These are phyloP conservation scores for Anthracocystis walkeri DNA, from an alignment of 1,284 basidiomycete species.

Conservation along the genomic window DNA sequence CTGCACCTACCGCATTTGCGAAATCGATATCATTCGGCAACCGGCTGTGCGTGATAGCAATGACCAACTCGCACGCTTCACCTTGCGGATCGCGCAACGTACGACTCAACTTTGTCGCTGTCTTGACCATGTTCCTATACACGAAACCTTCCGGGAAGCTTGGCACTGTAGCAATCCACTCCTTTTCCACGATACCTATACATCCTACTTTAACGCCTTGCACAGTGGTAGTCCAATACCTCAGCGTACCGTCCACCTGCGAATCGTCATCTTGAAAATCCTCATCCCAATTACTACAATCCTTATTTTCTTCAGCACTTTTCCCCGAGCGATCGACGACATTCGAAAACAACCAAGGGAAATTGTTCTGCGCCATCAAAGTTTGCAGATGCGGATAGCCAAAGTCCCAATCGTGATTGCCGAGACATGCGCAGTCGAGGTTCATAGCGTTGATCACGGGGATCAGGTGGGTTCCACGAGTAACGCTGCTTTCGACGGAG, in stretches of 20 bases:
- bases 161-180: slow-evolving; percentile 85
- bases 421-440: slow-evolving; percentile 73
- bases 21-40: slow-evolving; percentile 75
- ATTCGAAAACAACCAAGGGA: slow-evolving; percentile 44
- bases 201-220: slow-evolving; percentile 79
- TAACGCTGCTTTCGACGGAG: slow-evolving; percentile 86
- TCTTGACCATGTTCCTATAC: slow-evolving; percentile 65
- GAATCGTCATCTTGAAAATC: slow-evolving; percentile 72
- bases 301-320: slow-evolving; percentile 71
- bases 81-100: slow-evolving; percentile 79
- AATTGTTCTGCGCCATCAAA: slow-evolving; percentile 43
- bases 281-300: slow-evolving; percentile 70
- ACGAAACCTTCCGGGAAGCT: slow-evolving; percentile 81
- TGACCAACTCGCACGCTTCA: slow-evolving; percentile 75
- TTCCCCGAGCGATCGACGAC: slow-evolving; percentile 78
- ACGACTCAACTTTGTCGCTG: slow-evolving; percentile 73
- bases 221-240: slow-evolving; percentile 76
- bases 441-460: slow-evolving; percentile 62
- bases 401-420: slow-evolving; percentile 70
- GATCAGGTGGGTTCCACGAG: slow-evolving; percentile 91
- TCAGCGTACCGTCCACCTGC: slow-evolving; percentile 54
- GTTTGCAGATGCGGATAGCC: slow-evolving; percentile 47
- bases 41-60: slow-evolving; percentile 84
- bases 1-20: slow-evolving; percentile 75
- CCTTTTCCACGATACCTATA: slow-evolving; percentile 86